These are phyloP conservation scores for Diaporthe batatas DNA, from an alignment of 2,329 filamentous ascomycete species.

Conservation along the genomic window DNA sequence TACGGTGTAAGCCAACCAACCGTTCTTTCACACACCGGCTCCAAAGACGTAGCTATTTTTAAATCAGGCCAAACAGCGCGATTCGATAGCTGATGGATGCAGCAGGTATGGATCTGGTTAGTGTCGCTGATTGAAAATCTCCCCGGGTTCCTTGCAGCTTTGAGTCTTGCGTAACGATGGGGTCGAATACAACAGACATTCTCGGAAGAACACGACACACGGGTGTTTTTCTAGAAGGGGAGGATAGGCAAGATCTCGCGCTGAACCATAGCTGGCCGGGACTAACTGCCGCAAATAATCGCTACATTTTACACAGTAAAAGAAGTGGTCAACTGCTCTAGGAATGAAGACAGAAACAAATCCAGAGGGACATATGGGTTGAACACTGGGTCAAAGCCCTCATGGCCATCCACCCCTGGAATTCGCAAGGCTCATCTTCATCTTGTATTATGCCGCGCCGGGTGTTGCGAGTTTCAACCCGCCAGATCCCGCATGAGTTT, in stretches of 20 bases:
- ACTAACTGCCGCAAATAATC: not conserved
- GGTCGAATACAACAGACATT: not conserved
- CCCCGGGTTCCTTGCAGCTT: conserved; percentile 50
- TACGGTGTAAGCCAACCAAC: conserved; percentile 6
- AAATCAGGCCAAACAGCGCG: not conserved
- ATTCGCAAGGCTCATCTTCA: conserved; percentile 23
- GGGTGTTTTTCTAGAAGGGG: not conserved
- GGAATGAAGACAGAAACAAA: not conserved
- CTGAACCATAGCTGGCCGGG: not conserved
- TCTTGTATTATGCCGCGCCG: conserved; percentile 29
- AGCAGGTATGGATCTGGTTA: not conserved
- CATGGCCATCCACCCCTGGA: conserved; percentile 9
- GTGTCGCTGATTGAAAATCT: not conserved
- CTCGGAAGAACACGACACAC: not conserved
- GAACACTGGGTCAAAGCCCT: not conserved
- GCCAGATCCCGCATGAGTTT: conserved; percentile 2
- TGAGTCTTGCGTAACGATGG: conserved; percentile 44
- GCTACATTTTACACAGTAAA: not conserved
- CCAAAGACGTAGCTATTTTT: not conserved
- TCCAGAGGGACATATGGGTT: not conserved
- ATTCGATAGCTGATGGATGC: not conserved
- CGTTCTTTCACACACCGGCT: not conserved
- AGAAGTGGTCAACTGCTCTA: not conserved
- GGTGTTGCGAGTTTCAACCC: conserved; percentile 20
- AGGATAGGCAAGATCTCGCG: not conserved